phyloP scores from a whole-genome alignment of 2,329 filamentous ascomycete species.

The Hymenoscyphus repandus region DNA sequence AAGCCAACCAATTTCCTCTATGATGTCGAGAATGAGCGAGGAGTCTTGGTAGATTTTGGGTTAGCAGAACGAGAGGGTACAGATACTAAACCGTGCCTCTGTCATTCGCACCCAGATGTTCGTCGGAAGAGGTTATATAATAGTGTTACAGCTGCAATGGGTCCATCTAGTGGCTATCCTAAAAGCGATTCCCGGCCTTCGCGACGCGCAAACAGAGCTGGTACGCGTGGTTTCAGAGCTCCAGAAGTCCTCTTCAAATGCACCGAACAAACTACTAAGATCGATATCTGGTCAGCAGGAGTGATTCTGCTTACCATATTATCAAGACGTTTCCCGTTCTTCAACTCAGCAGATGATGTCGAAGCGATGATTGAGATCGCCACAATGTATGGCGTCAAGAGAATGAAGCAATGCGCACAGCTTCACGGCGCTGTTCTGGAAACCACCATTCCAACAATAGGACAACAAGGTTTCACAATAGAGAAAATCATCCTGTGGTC shows the following conservation, averaged over 20 bases:
- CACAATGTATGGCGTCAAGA: constrained; percentile 81
- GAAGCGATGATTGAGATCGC: constrained; percentile 97
- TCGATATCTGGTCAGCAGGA: constrained; percentile 95
- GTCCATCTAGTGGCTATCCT: constrained; percentile 65
- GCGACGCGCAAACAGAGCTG: constrained; percentile 86
- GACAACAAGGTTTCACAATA: constrained; percentile 75
- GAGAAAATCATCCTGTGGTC: constrained; percentile 97
- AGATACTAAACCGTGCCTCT: constrained; percentile 77
- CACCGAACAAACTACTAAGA: constrained; percentile 86
- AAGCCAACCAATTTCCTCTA: constrained; percentile 98
- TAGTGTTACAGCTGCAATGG: constrained; percentile 52
- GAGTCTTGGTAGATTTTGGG: constrained; percentile 98
- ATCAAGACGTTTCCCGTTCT: constrained; percentile 90
- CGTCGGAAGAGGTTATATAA: constrained; percentile 56
- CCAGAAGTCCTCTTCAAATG: constrained; percentile 97
- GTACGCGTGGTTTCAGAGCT: constrained; percentile 90
- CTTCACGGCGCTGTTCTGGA: constrained; percentile 91
- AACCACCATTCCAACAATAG: constrained; percentile 86
- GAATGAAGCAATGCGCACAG: constrained; percentile 77
- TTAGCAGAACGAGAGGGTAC: constrained; percentile 79
- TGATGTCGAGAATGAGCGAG: constrained; percentile 71
- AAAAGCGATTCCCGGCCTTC: constrained; percentile 86
- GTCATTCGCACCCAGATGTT: constrained; percentile 58
- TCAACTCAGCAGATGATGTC: constrained; percentile 97
- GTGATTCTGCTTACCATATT: constrained; percentile 97